Percentiles rank a stretch among this genome's conserved stretches.
phyloP scores from a whole-genome alignment of 768 basidiomycete genomes.

The Hortiboletus campestris region DNA sequence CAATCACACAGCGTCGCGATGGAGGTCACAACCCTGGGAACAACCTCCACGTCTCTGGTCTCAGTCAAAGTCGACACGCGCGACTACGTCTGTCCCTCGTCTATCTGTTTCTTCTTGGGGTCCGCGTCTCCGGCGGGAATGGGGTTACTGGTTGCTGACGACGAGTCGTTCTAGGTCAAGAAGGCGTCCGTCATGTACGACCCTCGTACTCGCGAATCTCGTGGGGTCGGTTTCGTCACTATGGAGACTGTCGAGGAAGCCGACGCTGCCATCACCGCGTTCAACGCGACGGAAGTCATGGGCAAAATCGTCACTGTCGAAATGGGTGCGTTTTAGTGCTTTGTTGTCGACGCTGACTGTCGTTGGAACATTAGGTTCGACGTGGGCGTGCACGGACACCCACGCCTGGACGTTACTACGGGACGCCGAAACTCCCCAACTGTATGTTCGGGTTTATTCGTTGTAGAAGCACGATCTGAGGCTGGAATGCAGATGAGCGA shows the following conservation, averaged over 20 bases:
- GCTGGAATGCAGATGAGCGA: conserved; percentile 57
- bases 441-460: conserved; percentile 4
- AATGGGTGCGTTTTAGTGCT: conserved; percentile 10
- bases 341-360: conserved; percentile 1
- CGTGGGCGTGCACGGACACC: too few species aligned
- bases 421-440: too few species aligned
- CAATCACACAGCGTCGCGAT: conserved; percentile 17
- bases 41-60: conserved; percentile 61
- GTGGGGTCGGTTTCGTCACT: conserved; percentile 88
- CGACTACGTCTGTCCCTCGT: conserved; percentile 46
- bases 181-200: conserved; percentile 74
- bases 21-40: conserved; percentile 58
- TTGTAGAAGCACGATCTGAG: not conserved
- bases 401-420: too few species aligned
- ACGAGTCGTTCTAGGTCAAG: conserved; percentile 39
- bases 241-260: conserved; percentile 86
- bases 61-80: conserved; percentile 70
- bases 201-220: conserved; percentile 68
- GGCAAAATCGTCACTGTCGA: conserved; percentile 87
- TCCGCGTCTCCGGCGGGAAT: not conserved
- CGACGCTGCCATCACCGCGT: conserved; percentile 81
- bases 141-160: conserved; percentile 5
- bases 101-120: not conserved
- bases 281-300: conserved; percentile 81
- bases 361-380: not conserved